A percentile compares a stretch with the other conserved stretches of the same genome.
phyloP scores from a whole-genome alignment of 805 yeast genomes.

The Kuraishia cidri region DNA sequence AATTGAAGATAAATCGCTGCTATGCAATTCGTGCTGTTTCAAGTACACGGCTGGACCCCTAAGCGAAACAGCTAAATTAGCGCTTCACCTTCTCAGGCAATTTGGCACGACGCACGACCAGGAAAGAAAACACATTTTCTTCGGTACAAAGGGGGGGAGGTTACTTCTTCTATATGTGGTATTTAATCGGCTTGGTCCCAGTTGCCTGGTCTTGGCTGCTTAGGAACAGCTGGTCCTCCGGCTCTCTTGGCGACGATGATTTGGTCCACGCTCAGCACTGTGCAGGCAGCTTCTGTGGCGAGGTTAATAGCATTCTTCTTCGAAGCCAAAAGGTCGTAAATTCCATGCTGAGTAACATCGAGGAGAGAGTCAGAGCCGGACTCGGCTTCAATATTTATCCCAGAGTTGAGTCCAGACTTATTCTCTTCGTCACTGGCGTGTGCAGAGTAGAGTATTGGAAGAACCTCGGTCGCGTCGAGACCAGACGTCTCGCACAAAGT shows the following conservation, averaged over 20 bases:
- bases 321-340: conserved; percentile 71
- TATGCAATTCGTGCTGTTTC: too few relatives aligned
- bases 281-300: conserved; percentile 92
- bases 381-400: conserved; percentile 78
- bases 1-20: too few relatives aligned
- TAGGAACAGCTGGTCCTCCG: conserved; percentile 92
- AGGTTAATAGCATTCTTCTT: conserved; percentile 84
- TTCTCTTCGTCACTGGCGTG: conserved; percentile 47
- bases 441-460: conserved; percentile 83
- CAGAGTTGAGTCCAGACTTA: conserved; percentile 21
- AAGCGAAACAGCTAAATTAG: too few relatives aligned
- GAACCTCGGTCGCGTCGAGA: conserved; percentile 79
- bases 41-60: too few relatives aligned
- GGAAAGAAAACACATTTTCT: too few relatives aligned
- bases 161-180: too few relatives aligned
- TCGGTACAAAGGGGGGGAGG: too few relatives aligned
- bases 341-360: conserved; percentile 60
- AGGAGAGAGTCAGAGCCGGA: conserved; percentile 49
- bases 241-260: conserved; percentile 98
- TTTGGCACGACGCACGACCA: too few relatives aligned
- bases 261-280: conserved; percentile 89
- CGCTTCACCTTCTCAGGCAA: too few relatives aligned
- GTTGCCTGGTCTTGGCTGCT: conserved; percentile 81
- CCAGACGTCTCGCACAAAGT: conserved; percentile 94
- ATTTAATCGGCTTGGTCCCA: conserved; percentile 88